phyloP scores from a whole-genome alignment of 108 stramenopile genomes.

The Licmophora abbreviata region DNA sequence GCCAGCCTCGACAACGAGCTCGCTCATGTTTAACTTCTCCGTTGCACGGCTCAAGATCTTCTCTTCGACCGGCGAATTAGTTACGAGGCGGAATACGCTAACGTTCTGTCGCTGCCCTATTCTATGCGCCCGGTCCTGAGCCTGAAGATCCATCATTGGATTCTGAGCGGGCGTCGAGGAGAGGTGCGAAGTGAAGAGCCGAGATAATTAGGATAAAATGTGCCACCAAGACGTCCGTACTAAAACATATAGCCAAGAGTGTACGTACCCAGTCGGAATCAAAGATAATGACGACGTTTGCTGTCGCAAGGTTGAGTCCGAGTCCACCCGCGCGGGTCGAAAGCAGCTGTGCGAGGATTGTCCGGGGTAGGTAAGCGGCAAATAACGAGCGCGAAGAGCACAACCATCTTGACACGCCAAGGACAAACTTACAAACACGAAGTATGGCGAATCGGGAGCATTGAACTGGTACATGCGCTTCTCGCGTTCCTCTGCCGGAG shows the following conservation, averaged over 20 bases:
- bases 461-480: conserved; percentile 95
- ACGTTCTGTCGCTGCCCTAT: conserved; percentile 91
- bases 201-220: too few species aligned
- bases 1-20: conserved; percentile 87
- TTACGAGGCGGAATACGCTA: conserved; percentile 87
- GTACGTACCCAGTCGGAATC: conserved; percentile 99
- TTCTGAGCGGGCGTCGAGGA: too few species aligned
- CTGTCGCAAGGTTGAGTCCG: conserved; percentile 80
- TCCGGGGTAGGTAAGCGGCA: too few species aligned
- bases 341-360: too few species aligned
- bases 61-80: conserved; percentile 90
- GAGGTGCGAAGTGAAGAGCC: too few species aligned
- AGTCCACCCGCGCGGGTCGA: conserved; percentile 92
- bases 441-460: conserved; percentile 72
- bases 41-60: conserved; percentile 86
- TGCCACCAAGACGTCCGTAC: too few species aligned
- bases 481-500: conserved; percentile 90
- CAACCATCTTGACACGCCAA: too few species aligned
- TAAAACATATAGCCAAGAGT: too few species aligned
- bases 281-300: conserved; percentile 96
- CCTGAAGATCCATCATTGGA: conserved; percentile 96
- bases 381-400: too few species aligned
- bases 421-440: too few species aligned
- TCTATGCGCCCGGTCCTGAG: conserved; percentile 95
- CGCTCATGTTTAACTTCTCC: conserved; percentile 90